A percentile compares a stretch with the other conserved stretches of the same genome.
These are phyloP conservation scores for Trichoderma guizhouense DNA, from an alignment of 2,329 filamentous ascomycete genomes.

Conservation along the genomic window DNA sequence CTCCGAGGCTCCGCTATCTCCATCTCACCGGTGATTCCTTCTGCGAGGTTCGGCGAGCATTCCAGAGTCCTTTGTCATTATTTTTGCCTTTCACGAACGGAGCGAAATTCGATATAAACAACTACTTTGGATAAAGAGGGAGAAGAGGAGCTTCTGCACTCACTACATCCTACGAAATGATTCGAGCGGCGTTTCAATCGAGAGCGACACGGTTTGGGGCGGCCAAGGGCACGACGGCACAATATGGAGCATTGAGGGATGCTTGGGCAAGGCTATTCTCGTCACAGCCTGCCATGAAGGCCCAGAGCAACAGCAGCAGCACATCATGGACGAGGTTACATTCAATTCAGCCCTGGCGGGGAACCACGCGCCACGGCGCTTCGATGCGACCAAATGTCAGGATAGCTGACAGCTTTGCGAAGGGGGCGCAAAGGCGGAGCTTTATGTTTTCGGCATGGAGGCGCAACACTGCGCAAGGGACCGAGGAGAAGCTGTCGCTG, in stretches of 20 bases:
- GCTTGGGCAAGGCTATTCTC: conserved; percentile 29
- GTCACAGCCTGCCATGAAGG: conserved; percentile 25
- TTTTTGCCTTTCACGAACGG: background rate
- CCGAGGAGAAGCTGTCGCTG: conserved; percentile 46
- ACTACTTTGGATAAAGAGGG: background rate
- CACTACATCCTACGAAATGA: background rate
- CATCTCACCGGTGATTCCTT: conserved; percentile 4
- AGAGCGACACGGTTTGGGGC: conserved; percentile 7
- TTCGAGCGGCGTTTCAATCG: conserved; percentile 4
- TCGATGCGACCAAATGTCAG: conserved; percentile 10
- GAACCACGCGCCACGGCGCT: conserved; percentile 3
- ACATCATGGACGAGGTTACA: conserved; percentile 4
- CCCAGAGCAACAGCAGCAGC: background rate
- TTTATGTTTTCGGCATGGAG: conserved; percentile 37
- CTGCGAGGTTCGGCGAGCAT: conserved; percentile 12
- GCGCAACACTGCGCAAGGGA: conserved; percentile 25
- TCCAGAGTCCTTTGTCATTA: background rate
- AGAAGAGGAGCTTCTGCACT: background rate
- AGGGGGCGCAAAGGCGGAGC: conserved; percentile 29
- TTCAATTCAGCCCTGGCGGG: background rate
- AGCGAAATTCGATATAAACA: background rate
- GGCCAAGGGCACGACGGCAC: conserved; percentile 21
- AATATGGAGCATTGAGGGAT: conserved; percentile 27
- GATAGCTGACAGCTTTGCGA: conserved; percentile 24
- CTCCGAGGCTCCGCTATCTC: conserved; percentile 19